A percentile compares a stretch with the other conserved stretches of the same genome.
Evolutionary conservation across 768 basidiomycete species (phyloP).

Genomic region (Tylopilus cervinicoccineus): DNA sequence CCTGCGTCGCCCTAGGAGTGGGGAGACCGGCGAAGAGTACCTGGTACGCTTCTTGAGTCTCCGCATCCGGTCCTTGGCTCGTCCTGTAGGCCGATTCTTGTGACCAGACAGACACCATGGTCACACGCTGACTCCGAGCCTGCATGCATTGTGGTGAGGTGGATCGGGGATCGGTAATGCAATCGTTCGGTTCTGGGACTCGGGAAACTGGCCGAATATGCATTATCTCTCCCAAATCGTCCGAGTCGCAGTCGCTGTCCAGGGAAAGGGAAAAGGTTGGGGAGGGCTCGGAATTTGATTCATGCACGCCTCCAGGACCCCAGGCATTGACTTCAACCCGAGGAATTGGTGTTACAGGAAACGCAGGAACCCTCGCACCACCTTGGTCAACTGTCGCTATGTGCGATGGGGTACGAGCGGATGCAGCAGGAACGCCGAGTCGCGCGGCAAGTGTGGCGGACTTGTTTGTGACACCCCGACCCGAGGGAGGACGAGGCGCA

Average conservation of each 20-base stretch:
- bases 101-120: constrained; percentile 24
- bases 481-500: background rate
- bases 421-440: constrained; percentile 5
- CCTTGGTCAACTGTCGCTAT: constrained; percentile 7
- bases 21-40: background rate
- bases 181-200: background rate
- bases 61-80: constrained; percentile 16
- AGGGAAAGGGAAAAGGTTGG: background rate
- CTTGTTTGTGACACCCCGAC: constrained; percentile 6
- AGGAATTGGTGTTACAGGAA: constrained; percentile 2
- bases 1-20: background rate
- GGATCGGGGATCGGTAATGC: background rate
- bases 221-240: constrained; percentile 3
- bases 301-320: background rate
- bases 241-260: constrained; percentile 3
- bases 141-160: background rate
- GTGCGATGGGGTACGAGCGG: background rate
- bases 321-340: background rate
- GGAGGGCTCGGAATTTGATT: background rate
- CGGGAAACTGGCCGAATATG: constrained; percentile 7
- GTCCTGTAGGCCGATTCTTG: constrained; percentile 42
- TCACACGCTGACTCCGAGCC: constrained; percentile 12
- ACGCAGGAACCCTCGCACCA: constrained; percentile 4
- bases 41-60: constrained; percentile 1
- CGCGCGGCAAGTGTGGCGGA: constrained; percentile 6